A percentile compares a stretch with the other conserved stretches of the same genome.
Conservation (phyloP, 768 basidiomycete genomes). For the Kwoniella bestiolae region DNA sequence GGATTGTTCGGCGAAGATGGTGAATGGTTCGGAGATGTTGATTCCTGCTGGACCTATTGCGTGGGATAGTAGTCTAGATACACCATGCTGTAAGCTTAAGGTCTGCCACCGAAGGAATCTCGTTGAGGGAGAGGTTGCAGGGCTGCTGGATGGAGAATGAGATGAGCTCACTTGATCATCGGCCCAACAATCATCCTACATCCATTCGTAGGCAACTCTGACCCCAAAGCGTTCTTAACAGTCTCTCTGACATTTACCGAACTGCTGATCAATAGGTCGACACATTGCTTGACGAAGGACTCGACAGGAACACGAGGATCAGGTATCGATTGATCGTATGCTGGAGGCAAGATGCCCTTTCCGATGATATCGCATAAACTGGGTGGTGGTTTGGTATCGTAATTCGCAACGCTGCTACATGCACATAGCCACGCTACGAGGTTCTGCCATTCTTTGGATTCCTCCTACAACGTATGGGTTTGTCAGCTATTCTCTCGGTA, state of each 20-base stretch:
- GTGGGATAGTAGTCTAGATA: slow-evolving; percentile 33
- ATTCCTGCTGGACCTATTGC: slow-evolving; percentile 31
- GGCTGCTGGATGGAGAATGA: no score
- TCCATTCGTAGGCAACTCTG: slow-evolving; percentile 73
- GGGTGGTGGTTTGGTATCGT: slow-evolving; percentile 63
- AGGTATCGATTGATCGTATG: slow-evolving; percentile 28
- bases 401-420: slow-evolving; percentile 67
- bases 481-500: neutral
- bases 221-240: slow-evolving; percentile 77
- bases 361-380: slow-evolving; percentile 37
- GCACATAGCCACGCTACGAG: slow-evolving; percentile 76
- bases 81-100: no score
- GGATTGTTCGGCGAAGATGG: slow-evolving; percentile 62
- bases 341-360: slow-evolving; percentile 33
- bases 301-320: slow-evolving; percentile 31
- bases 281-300: slow-evolving; percentile 58
- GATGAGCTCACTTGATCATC: slow-evolving; percentile 70
- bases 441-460: slow-evolving; percentile 82
- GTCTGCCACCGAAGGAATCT: no score
- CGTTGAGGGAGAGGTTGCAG: no score
- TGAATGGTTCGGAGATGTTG: slow-evolving; percentile 33
- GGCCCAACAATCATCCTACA: slow-evolving; percentile 71
- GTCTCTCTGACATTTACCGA: slow-evolving; percentile 73
- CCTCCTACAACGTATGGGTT: slow-evolving; percentile 62
- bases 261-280: slow-evolving; percentile 70